These are phyloP conservation scores for Takakia lepidozioides DNA, from an alignment of 225 moss, liverwort and hornwort genomes.

Conservation along the genomic window DNA sequence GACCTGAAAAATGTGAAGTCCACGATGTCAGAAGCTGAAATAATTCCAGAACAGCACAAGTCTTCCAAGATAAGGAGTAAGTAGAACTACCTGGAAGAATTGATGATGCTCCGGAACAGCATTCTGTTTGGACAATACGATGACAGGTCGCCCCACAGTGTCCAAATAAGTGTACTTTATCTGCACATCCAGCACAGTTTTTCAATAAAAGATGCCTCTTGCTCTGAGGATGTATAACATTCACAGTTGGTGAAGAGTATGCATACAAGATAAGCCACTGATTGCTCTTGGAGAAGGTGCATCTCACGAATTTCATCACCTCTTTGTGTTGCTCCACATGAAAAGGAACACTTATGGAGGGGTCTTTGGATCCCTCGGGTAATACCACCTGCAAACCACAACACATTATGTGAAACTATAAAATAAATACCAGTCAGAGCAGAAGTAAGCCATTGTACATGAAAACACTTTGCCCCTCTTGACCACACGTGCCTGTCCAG, in stretches of 20 bases:
- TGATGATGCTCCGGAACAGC: slow-evolving; percentile 84
- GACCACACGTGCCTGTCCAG: neutral
- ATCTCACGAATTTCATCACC: no score
- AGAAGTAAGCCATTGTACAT: no score
- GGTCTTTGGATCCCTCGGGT: slow-evolving; percentile 65
- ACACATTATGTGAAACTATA: neutral
- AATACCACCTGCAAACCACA: slow-evolving; percentile 39
- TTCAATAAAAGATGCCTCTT: no score
- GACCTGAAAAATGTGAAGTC: slow-evolving; percentile 19
- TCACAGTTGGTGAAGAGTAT: no score
- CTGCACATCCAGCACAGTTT: slow-evolving; percentile 11
- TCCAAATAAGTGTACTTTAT: slow-evolving; percentile 88
- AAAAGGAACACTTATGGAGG: slow-evolving; percentile 46
- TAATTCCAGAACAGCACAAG: neutral
- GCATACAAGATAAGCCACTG: no score
- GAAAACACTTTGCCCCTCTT: no score
- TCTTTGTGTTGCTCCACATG: slow-evolving; percentile 46
- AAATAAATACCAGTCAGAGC: no score
- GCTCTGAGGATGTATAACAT: no score
- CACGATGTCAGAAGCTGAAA: neutral
- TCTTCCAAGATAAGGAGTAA: neutral
- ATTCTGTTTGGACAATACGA: slow-evolving; percentile 58
- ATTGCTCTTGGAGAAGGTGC: no score
- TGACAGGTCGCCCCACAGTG: slow-evolving; percentile 73
- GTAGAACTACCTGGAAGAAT: slow-evolving; percentile 51